Base-by-base conservation (phyloP, 345 rosid species). In the Camelina hispida region DNA sequence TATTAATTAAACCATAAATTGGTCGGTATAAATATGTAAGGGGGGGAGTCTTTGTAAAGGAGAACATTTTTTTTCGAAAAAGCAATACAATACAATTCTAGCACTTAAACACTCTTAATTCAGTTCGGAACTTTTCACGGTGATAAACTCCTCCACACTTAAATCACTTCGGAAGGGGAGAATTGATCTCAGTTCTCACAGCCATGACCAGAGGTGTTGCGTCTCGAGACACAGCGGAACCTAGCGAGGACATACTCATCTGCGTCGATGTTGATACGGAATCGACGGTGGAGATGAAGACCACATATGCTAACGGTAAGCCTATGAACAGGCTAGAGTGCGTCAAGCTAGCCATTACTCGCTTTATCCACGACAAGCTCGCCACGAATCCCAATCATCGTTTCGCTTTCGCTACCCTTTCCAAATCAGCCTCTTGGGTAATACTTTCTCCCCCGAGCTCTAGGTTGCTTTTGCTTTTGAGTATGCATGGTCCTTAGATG, bases 341-440 rank as follows among this genome's bases (percentile, higher is more conserved):
- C 32, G 77, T 91, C 61, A 91, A 83, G 83, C 91, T 85, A 83
- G 88, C 93, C 2, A 82, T 93, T 65, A 90, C 88, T 38, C 83
- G 88, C 74, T 91, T 91, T 83, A 66, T 89, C 79, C 83, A 88
- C 75, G 61, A 84, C 74, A 93, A 93, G 87, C 96, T 93, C 86
- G 60, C 94, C 14, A 85, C 86, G 8, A 87, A 88, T 73, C 88
- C 91, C n/a, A 93, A 93, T 62, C 88, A 91, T 74, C 98, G 98
- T 47, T 93, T 93, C 78, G 98, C 93, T 77, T 89, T 93, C 66
- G 83, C 93, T 62, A 83, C 88, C 9, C 93, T 93, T 62, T 74
- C 94, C 61, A 88, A 87, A 74, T 84, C 98, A 66, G 87, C 86
- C 40, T 71, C 96, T 72, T 93, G 94, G 97, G 97, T 93, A 13